Evolutionary conservation across 257 asterid genomes (phyloP), one percentile per base, ranked within the genome.

Genomic region (Solanum lycopersicoides): DNA sequence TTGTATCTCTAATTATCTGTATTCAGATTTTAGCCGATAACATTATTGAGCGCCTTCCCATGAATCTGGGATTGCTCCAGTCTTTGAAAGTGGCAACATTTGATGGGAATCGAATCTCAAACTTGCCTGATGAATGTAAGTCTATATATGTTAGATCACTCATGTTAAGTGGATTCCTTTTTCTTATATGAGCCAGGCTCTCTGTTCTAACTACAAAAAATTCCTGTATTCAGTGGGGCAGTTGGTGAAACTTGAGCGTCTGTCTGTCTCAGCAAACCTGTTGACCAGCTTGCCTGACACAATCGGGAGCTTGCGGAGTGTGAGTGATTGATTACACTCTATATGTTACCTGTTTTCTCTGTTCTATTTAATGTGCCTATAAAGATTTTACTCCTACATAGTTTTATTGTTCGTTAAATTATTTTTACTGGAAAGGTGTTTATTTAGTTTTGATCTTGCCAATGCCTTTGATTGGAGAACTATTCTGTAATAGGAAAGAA

Each of bases 231-330:
- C 93, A 97, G 99, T 97, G 95, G 99, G 99, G 80, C 99, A 97
- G 90, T 89, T 97, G 93, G 99, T 97, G 93, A 97, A 93, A 91
- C 92, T 97, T 90, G 99, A 97, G 94, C 92, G 89, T 92, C 91
- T 97, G 82, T 95, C 99, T 59, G 79, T 95, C 91, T 94, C 98
- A 34, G 92, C 92, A 59, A 97, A 97, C 87, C 80, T 90, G 90
- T 90, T 97, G 87, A 86, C 68, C 50, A 83, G 90, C 90, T 91
- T 97, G 92, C 99, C 99, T 23, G 98, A 94, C 88, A 97, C 99
- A 4, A 93, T 97, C n/a, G 99, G 99, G 91, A 95, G 99, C 93
- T 94, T 97, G 92, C 98, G 99, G 86, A 95, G 95, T 93, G 99
- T 97, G 92, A 94, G 98, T 93, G 71, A 65, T 86, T 91, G 5